These are phyloP conservation scores for Cyclanthera cordifolia DNA, from an alignment of 306 rosid species.

Conservation along the genomic window DNA sequence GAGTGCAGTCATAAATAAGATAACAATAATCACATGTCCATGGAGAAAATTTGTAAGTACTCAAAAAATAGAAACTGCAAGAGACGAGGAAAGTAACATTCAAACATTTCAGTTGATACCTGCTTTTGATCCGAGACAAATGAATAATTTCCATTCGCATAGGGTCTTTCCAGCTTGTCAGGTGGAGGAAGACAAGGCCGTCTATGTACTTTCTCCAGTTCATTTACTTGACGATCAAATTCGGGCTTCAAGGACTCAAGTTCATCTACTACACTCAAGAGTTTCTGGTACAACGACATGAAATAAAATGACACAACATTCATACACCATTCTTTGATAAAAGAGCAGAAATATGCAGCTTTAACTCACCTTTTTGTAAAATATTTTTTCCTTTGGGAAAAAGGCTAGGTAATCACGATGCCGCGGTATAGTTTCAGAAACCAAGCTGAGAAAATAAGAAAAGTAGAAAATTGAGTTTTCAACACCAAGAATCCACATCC, in stretches of 20 bases:
- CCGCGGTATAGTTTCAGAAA: conserved; percentile 82
- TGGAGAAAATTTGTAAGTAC: neutral
- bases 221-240: conserved; percentile 31
- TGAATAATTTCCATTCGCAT: conserved; percentile 31
- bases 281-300: conserved; percentile 35
- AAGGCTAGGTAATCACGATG: conserved; percentile 66
- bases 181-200: conserved; percentile 28
- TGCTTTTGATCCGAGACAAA: conserved; percentile 28
- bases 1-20: neutral
- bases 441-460: conserved; percentile 44
- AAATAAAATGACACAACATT: conserved; percentile 16
- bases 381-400: conserved; percentile 41
- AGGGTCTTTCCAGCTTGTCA: conserved; percentile 28
- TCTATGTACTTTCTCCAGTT: conserved; percentile 36
- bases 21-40: neutral
- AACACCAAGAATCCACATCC: neutral
- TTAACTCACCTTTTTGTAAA: conserved; percentile 58
- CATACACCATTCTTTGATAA: neutral
- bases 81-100: neutral
- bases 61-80: neutral
- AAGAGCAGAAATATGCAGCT: neutral
- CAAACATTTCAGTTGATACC: conserved; percentile 27
- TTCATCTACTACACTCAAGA: conserved; percentile 48
- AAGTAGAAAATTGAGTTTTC: neutral
- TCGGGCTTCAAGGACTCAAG: conserved; percentile 72